Base-by-base conservation (phyloP, 805 yeast genomes). In the Blastobotrys terrestris region DNA sequence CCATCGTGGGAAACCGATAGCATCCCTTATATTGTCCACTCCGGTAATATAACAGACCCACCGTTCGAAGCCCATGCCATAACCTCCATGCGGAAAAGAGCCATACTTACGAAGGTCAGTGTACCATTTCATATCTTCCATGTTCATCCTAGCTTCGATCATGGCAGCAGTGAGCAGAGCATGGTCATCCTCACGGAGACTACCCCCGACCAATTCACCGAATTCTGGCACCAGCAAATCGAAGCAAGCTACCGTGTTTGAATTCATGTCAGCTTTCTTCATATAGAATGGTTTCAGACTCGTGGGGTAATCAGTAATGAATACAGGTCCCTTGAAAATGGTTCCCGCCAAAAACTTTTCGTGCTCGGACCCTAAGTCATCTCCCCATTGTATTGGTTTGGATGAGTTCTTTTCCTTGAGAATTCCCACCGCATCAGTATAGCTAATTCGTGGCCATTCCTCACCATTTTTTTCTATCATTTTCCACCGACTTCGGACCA, bases 171-270 rank as follows among this genome's bases (percentile, higher is more conserved):
- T 59, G 15, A 94, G 68, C 11, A 53, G 60, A 0, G 67, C 75
- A 55, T 77, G 70, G 56, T 78, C 70, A 62, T 87, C 87, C 62
- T 92, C 96, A 68, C 99, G 86, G 55, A 94, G 60, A 0, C 97
- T 89, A 0, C 99, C 99, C 1, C 99, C 99, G 5, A 88, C 83
- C 14, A 94, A 72, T 66, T 94, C 99, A 20, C 98, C 99, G 53
- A 94, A 77, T 16, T 84, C 92, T 0, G 99, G 99, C 16, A 92
- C 79, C 3, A 94, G 69, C 47, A 94, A 74, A 64, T 94, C 99
- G 63, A 82, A 94, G 62, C 98, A 91, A 0, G 87, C 95, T 1
- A 88, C 97, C 0, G 96, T 89, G 3, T 68, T 65, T 0, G 63
- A 57, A 16, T 53, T 45, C 7, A 44, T 50, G 71, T 75, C 13